Evolutionary conservation across 441 rosid genomes (phyloP).

Genomic region (Brassica balearica): DNA sequence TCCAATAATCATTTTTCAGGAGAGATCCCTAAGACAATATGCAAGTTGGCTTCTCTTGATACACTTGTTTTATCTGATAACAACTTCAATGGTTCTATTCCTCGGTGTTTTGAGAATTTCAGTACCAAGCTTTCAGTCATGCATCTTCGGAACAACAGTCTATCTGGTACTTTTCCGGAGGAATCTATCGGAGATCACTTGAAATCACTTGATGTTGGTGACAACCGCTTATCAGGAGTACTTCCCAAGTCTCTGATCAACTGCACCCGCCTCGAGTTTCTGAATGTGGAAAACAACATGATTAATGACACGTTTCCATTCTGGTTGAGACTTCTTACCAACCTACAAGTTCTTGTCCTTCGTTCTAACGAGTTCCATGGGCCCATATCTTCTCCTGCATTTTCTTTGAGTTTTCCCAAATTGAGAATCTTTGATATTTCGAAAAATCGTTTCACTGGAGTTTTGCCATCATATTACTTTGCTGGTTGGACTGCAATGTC

Average conservation of each 20-base stretch:
- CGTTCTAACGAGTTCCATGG: constrained; percentile 6
- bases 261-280: constrained; percentile 4
- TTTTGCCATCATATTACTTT: neutral
- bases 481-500: constrained; percentile 5
- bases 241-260: constrained; percentile 9
- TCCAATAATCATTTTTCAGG: neutral
- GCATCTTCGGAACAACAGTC: neutral
- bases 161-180: neutral
- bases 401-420: neutral
- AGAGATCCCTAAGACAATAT: neutral
- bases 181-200: constrained; percentile 3
- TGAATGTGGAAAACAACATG: constrained; percentile 1
- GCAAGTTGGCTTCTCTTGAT: neutral
- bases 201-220: neutral
- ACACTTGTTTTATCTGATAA: neutral
- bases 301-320: neutral
- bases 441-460: neutral
- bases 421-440: neutral
- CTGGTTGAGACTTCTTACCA: neutral
- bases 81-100: neutral
- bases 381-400: constrained; percentile 12
- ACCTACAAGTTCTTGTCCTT: constrained; percentile 2
- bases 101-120: neutral
- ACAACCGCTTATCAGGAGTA: neutral
- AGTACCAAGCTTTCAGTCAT: neutral